Evolutionary conservation across 2,329 filamentous ascomycete genomes (phyloP).

Genomic region (Xylariales sp.): DNA sequence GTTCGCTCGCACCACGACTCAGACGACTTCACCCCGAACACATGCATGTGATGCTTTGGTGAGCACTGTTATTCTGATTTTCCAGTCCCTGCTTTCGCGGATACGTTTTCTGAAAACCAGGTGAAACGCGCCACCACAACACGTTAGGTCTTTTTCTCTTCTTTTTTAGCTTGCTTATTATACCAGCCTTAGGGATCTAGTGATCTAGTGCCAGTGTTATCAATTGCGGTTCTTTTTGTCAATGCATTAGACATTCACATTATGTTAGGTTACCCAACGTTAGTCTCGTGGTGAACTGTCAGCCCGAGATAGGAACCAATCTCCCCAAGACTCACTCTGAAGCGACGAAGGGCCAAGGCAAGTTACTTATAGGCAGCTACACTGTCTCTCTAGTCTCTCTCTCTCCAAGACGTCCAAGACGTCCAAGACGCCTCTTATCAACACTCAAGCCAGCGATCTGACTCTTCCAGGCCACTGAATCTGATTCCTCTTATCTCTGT

Average conservation of each 20-base stretch:
- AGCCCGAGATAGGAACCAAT: too few relatives aligned
- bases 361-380: not conserved
- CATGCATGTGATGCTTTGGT: not conserved
- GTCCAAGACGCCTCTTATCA: constrained; percentile 10
- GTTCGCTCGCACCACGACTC: constrained; percentile 9
- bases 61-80: not conserved
- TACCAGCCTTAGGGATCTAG: too few relatives aligned
- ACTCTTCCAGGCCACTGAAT: constrained; percentile 18
- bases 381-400: not conserved
- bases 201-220: too few relatives aligned
- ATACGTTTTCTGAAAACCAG: not conserved
- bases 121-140: not conserved
- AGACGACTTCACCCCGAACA: constrained; percentile 5
- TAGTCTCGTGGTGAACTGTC: too few relatives aligned
- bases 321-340: too few relatives aligned
- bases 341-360: too few relatives aligned
- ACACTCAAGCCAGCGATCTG: constrained; percentile 8
- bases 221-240: too few relatives aligned
- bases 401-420: too few relatives aligned
- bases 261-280: too few relatives aligned
- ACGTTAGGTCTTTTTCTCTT: not conserved
- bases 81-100: not conserved
- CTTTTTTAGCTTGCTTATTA: not conserved
- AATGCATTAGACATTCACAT: too few relatives aligned
- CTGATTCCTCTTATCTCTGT: constrained; percentile 35